phyloP scores from a whole-genome alignment of 2,329 filamentous ascomycete genomes.

The Fusarium brevicatenulatum region DNA sequence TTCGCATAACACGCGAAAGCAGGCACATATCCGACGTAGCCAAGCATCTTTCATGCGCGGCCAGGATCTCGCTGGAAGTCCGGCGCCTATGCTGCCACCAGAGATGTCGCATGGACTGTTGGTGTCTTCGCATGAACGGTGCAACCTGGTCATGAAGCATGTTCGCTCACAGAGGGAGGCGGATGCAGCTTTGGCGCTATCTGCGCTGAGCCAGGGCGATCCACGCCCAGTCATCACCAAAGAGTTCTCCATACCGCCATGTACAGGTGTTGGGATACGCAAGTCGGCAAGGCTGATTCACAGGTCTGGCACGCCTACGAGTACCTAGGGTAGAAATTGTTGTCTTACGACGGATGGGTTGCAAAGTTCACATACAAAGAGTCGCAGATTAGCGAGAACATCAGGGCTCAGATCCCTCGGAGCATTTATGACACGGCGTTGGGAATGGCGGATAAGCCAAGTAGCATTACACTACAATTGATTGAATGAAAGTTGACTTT shows the following conservation, averaged over 20 bases:
- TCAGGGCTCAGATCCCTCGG: not conserved
- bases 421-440: slow-evolving; percentile 41
- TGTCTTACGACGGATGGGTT: slow-evolving; percentile 22
- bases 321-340: slow-evolving; percentile 13
- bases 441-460: slow-evolving; percentile 4
- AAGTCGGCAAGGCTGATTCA: slow-evolving; percentile 25
- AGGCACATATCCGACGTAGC: not conserved
- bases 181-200: slow-evolving; percentile 41
- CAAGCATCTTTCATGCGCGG: slow-evolving; percentile 4
- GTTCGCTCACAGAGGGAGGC: slow-evolving; percentile 31
- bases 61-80: slow-evolving; percentile 40
- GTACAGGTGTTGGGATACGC: slow-evolving; percentile 23
- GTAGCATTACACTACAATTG: slow-evolving; percentile 15
- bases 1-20: slow-evolving; percentile 47
- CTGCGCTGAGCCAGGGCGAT: slow-evolving; percentile 37
- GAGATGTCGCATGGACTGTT: slow-evolving; percentile 32
- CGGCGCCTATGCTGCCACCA: slow-evolving; percentile 36
- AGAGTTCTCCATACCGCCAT: slow-evolving; percentile 6
- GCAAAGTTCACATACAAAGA: slow-evolving; percentile 10
- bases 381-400: slow-evolving; percentile 7
- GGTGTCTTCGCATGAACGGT: slow-evolving; percentile 7
- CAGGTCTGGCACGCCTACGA: slow-evolving; percentile 14
- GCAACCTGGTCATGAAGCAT: slow-evolving; percentile 22
- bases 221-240: slow-evolving; percentile 3
- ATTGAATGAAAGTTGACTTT: slow-evolving; percentile 7